Percentiles rank a stretch among this genome's conserved stretches.
Evolutionary conservation across 2,329 filamentous ascomycete species (phyloP).

Genomic region (Pseudophaeomoniella oleicola): DNA sequence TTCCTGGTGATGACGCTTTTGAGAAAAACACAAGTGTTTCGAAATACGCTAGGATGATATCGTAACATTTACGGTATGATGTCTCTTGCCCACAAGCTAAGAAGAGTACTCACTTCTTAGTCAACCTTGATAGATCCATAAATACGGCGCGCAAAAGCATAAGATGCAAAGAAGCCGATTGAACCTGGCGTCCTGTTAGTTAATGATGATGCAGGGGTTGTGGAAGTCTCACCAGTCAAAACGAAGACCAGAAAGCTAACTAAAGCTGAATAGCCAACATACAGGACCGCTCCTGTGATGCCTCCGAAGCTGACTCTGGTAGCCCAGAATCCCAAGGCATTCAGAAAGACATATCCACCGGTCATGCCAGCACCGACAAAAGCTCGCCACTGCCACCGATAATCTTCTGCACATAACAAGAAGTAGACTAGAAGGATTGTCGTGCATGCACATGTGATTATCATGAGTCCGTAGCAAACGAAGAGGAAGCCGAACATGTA

Average conservation of each 20-base stretch:
- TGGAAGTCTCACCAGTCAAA: conserved; percentile 59
- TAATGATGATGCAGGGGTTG: too few relatives aligned
- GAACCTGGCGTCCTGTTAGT: conserved; percentile 45
- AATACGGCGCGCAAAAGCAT: conserved; percentile 86
- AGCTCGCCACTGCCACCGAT: conserved; percentile 96
- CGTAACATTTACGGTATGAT: background rate
- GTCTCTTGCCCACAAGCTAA: conserved; percentile 5
- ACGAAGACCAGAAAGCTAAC: conserved; percentile 88
- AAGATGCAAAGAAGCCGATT: conserved; percentile 90
- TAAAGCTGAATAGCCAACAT: conserved; percentile 81
- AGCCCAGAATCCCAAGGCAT: conserved; percentile 81
- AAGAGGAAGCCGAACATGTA: conserved; percentile 99
- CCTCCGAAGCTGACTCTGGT: conserved; percentile 76
- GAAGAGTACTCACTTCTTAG: too few relatives aligned
- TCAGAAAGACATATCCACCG: conserved; percentile 80
- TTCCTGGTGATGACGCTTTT: too few relatives aligned
- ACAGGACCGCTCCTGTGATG: conserved; percentile 74
- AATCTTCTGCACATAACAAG: conserved; percentile 88
- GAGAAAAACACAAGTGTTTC: too few relatives aligned
- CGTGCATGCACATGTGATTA: conserved; percentile 82
- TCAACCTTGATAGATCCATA: conserved; percentile 98
- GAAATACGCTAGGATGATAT: too few relatives aligned
- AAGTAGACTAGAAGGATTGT: conserved; percentile 95
- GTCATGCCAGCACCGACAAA: conserved; percentile 87
- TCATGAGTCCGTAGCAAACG: conserved; percentile 93